Evolutionary conservation across 176 grass and related monocot genomes (phyloP), one percentile per base, ranked within the genome.

Genomic region (Puya raimondii): DNA sequence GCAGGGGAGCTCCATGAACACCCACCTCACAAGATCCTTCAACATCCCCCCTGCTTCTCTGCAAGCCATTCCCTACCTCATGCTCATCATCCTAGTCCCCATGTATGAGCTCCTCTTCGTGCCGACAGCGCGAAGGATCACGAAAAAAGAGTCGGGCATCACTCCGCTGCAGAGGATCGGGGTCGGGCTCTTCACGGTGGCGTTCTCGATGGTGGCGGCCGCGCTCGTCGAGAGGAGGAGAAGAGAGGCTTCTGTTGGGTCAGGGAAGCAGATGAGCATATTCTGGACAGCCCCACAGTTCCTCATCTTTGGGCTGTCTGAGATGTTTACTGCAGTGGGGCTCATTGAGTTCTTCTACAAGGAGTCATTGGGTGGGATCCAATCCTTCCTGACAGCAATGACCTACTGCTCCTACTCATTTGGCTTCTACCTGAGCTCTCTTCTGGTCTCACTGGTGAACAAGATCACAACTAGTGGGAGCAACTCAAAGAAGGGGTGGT

Each of bases 341-440:
- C 87, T 92, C 70, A 90, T 97, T 53, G 93, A 97, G 77, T 97
- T 97, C 81, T 97, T 97, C 93, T 97, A 97, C 89, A 92, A 88
- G 77, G 81, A 97, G 80, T 72, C 70, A 23, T 26, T 67, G 67
- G 53, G 29, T 21, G 82, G 76, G 21, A 97, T 97, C 89, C 89
- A 97, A 83, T 79, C 93, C 42, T 97, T 97, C 74, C 80, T 92
- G 65, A 97, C 93, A 18, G 89, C 93, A 79, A 83, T 97, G 79
- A 97, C 89, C 0, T 97, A 97, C 79, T 97, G 86, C 74, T 97
- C 93, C 27, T 97, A 97, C 80, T 88, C 93, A 11, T 97, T 97
- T 56, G 93, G 93, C 0, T 97, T 97, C 79, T 97, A 90, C 87
- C 74, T 97, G 63, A 97, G 93, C 77, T 97, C 93, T 0, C 57